These are phyloP conservation scores for Pseudozyma hubeiensis DNA, from an alignment of 1,284 basidiomycete species.

Conservation along the genomic window DNA sequence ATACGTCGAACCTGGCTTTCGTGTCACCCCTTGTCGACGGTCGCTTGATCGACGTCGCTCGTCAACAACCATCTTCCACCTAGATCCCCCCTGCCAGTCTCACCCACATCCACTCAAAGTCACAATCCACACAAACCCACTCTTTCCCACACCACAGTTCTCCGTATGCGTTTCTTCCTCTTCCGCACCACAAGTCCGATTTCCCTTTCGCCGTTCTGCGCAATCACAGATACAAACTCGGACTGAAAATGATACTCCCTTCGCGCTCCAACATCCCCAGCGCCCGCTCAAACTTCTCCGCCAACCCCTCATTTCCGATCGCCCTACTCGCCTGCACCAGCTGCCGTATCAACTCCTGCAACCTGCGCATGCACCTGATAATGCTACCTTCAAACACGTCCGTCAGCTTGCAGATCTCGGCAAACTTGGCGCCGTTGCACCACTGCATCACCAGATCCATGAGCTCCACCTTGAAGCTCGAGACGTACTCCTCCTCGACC, in stretches of 20 bases:
- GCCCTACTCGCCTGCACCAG: slow-evolving; percentile 95
- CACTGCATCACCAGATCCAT: slow-evolving; percentile 97
- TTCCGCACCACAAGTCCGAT: background rate
- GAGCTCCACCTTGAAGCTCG: slow-evolving; percentile 95
- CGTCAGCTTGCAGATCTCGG: slow-evolving; percentile 95
- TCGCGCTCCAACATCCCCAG: slow-evolving; percentile 63
- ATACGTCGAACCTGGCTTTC: slow-evolving; percentile 52
- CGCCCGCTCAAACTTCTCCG: slow-evolving; percentile 69
- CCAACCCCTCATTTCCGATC: slow-evolving; percentile 91
- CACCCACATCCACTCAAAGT: background rate
- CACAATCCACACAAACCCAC: slow-evolving; percentile 6
- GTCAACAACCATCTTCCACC: slow-evolving; percentile 1
- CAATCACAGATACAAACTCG: slow-evolving; percentile 43
- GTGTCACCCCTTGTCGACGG: slow-evolving; percentile 58
- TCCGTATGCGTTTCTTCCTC: background rate
- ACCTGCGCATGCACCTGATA: slow-evolving; percentile 85
- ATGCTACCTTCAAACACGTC: slow-evolving; percentile 93
- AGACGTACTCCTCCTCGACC: slow-evolving; percentile 93
- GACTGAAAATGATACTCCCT: slow-evolving; percentile 66
- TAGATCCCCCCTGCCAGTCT: background rate
- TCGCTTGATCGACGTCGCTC: slow-evolving; percentile 53
- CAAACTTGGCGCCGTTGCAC: slow-evolving; percentile 96
- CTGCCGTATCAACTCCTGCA: slow-evolving; percentile 93
- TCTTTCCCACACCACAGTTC: background rate
- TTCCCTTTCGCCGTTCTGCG: background rate